A percentile compares a stretch with the other conserved stretches of the same genome.
phyloP scores from a whole-genome alignment of 495 filamentous ascomycete species.

The Talaromyces adpressus region DNA sequence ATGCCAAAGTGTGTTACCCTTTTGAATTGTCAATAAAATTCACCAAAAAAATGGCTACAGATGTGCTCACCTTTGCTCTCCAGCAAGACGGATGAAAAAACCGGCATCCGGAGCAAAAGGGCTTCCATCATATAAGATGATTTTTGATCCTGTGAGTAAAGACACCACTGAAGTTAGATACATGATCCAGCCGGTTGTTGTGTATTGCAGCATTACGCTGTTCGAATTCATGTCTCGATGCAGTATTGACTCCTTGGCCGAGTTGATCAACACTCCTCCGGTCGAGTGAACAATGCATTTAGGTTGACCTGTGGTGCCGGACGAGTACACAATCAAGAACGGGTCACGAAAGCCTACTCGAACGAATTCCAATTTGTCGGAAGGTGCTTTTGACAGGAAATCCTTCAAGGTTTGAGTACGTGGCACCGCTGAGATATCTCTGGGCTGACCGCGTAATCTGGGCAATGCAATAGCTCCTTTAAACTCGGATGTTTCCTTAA shows the following conservation, averaged over 20 bases:
- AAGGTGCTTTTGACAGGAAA: constrained; percentile 42
- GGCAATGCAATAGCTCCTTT: constrained; percentile 57
- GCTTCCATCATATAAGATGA: constrained; percentile 69
- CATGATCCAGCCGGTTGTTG: constrained; percentile 81
- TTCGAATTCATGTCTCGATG: constrained; percentile 46
- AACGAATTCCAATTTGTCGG: constrained; percentile 44
- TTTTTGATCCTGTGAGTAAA: constrained; percentile 47
- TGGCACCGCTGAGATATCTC: constrained; percentile 51
- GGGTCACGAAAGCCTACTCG: constrained; percentile 60
- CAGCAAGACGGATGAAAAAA: constrained; percentile 52
- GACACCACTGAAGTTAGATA: constrained; percentile 52
- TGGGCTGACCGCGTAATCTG: constrained; percentile 48
- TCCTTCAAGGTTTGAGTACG: constrained; percentile 41
- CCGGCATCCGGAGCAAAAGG: constrained; percentile 61
- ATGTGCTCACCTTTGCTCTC: constrained; percentile 49
- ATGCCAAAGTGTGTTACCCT: constrained; percentile 54
- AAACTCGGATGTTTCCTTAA: constrained; percentile 53
- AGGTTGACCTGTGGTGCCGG: constrained; percentile 65
- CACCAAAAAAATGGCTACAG: background rate
- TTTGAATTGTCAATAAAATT: constrained; percentile 8
- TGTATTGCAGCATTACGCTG: constrained; percentile 49
- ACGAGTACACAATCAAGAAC: constrained; percentile 65
- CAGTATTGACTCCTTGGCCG: constrained; percentile 53
- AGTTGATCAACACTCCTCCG: constrained; percentile 53
- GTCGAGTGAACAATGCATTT: constrained; percentile 71